Percentiles rank a stretch among this genome's conserved stretches.
Evolutionary conservation across 2,329 filamentous ascomycete species (phyloP).

Genomic region (Neonectria coccinea): DNA sequence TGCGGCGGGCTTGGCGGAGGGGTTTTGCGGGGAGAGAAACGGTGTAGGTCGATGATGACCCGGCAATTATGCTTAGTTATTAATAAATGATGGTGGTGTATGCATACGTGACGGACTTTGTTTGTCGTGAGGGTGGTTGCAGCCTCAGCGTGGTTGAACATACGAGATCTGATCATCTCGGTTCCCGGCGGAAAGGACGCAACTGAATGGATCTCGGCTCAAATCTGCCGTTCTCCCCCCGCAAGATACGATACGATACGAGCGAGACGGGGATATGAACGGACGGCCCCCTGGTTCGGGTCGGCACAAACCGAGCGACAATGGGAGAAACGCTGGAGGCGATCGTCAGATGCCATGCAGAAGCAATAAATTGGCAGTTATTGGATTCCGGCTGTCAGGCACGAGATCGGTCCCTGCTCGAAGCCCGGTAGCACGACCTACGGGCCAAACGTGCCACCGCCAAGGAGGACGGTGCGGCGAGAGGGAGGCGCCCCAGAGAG

Average conservation of each 20-base stretch:
- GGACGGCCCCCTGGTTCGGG: neutral
- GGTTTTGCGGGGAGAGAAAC: neutral
- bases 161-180: neutral
- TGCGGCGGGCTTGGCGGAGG: neutral
- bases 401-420: neutral
- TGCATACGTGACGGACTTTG: neutral
- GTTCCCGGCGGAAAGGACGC: neutral
- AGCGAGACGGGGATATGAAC: neutral
- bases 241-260: neutral
- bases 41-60: neutral
- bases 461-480: neutral
- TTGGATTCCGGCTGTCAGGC: neutral
- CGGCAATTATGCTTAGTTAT: neutral
- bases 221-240: neutral
- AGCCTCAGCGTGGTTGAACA: neutral
- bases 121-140: neutral
- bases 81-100: neutral
- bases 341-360: neutral
- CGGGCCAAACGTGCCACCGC: neutral
- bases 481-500: neutral
- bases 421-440: neutral
- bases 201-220: neutral
- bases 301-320: neutral
- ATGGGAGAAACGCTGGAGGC: neutral
- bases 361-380: neutral